Base-by-base conservation (phyloP, 2,329 filamentous ascomycete species). In the Botrytis porri region DNA sequence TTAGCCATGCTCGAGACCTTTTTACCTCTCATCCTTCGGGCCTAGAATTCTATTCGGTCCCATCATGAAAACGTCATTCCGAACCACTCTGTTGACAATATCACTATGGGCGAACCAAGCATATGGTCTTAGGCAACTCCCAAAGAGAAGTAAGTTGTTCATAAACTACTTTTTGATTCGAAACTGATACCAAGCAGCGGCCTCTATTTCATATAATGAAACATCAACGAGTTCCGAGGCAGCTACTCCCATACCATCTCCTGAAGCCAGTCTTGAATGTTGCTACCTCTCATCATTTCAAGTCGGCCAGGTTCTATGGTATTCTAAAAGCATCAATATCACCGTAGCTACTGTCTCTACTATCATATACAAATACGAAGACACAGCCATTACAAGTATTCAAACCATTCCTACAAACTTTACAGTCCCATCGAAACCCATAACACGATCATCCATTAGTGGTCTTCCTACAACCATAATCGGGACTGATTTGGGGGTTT, bases 321-420 rank as follows among this genome's bases (percentile, higher is more conserved):
- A 74, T 51, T 57, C 66, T 22, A 41, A 72, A 45, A 74, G 66
- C 43, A 60, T 74, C 29, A 61, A 74, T 29, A 59, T 75, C 35
- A 75, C 73, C 18, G 63, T 73, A 54, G 69, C 73, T 14, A 71
- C 71, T n/a, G 43, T 74, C 4, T 57, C 57, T 59, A 81, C 76
- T 3, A 71, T 70, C 25, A 62, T 75, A 7, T 74, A 66, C 10
- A 32, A 74, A 57, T 75, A 75, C 43, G 73, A 73, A 37, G 72
- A 75, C 20, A 74, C 69, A 54, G 71, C 61, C 22, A 39, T 73
- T 22, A 75, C 73, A 20, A 67, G 51, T 32, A 71, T 67, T n/a
- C 60, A 35, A 5, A 75, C 73, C 32, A 29, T 41, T 8, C 37
- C 41, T 25, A 57, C 54, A 48, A 74, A 74, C 37, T 70, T 62